phyloP scores from a whole-genome alignment of 139 green algal genomes.

The Medakamo hakoo region DNA sequence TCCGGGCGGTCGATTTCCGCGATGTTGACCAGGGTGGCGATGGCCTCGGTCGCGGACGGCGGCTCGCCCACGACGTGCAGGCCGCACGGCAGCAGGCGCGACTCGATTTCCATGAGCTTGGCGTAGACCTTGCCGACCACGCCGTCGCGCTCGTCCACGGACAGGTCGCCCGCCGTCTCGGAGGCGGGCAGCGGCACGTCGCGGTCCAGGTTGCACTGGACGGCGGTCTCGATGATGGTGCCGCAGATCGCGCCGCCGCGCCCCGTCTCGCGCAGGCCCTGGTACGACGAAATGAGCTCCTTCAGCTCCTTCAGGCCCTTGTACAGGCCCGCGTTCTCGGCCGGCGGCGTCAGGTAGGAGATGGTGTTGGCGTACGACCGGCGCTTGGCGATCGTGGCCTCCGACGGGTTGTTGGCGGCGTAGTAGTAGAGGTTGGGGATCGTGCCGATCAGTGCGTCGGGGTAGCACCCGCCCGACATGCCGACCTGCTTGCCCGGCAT shows the following conservation, averaged over 20 bases:
- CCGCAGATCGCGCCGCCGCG: conserved; percentile 70
- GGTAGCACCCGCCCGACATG: conserved; percentile 95
- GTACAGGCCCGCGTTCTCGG: conserved; percentile 98
- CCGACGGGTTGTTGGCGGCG: conserved; percentile 96
- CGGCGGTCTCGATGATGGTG: conserved; percentile 92
- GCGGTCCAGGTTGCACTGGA: conserved; percentile 90
- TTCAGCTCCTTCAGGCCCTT: conserved; percentile 84
- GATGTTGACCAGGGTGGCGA: conserved; percentile 98
- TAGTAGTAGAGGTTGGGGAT: conserved; percentile 99
- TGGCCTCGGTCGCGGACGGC: conserved; percentile 81
- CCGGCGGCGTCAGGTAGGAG: conserved; percentile 95
- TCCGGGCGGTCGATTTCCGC: conserved; percentile 86
- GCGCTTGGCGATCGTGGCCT: conserved; percentile 98
- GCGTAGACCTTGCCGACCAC: conserved; percentile 76
- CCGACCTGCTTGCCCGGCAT: conserved; percentile 98
- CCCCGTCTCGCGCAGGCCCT: conserved; percentile 72
- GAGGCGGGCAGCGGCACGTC: conserved; percentile 77
- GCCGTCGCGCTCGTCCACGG: conserved; percentile 57
- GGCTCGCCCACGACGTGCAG: conserved; percentile 89
- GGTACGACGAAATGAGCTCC: conserved; percentile 93
- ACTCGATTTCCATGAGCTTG: conserved; percentile 98
- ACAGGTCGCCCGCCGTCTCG: conserved; percentile 45
- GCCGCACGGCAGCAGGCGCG: conserved; percentile 88
- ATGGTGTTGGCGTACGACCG: conserved; percentile 99
- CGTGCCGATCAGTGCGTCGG: conserved; percentile 87